These are phyloP conservation scores for Xylaria palmicola DNA, from an alignment of 495 filamentous ascomycete species.

Conservation along the genomic window DNA sequence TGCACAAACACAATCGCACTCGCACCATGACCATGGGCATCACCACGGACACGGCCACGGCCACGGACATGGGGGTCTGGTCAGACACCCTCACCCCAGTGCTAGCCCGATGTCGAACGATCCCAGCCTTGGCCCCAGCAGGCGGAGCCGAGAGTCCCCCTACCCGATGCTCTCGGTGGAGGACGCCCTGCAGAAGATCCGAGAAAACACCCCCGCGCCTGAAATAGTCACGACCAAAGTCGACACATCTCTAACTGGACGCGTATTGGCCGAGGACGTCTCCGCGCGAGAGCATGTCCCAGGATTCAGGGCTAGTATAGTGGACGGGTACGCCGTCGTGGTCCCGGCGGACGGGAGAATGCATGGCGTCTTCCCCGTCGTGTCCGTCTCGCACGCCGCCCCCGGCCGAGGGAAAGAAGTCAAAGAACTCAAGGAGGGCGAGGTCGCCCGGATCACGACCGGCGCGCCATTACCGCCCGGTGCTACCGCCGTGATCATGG, in stretches of 20 bases:
- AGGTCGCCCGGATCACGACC: slow-evolving; percentile 88
- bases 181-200: slow-evolving; percentile 73
- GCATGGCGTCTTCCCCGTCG: slow-evolving; percentile 81
- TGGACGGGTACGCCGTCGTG: slow-evolving; percentile 90
- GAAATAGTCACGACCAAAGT: slow-evolving; percentile 57
- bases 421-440: slow-evolving; percentile 62
- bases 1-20: slow-evolving; percentile 25
- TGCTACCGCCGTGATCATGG: slow-evolving; percentile 93
- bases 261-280: slow-evolving; percentile 80
- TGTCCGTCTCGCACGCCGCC: slow-evolving; percentile 80
- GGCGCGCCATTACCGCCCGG: slow-evolving; percentile 88
- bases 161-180: slow-evolving; percentile 89
- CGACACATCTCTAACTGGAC: slow-evolving; percentile 62
- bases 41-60: slow-evolving; percentile 55
- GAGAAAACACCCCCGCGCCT: slow-evolving; percentile 63
- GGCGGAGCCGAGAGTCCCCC: slow-evolving; percentile 77
- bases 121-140: slow-evolving; percentile 71
- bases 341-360: slow-evolving; percentile 59
- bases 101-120: slow-evolving; percentile 73
- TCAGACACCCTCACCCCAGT: slow-evolving; percentile 66
- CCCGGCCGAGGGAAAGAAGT: slow-evolving; percentile 53
- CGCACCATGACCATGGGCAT: slow-evolving; percentile 32
- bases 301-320: slow-evolving; percentile 92
- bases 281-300: slow-evolving; percentile 78
- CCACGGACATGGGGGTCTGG: slow-evolving; percentile 65